Percentiles rank a stretch among this genome's conserved stretches.
phyloP scores from a whole-genome alignment of 495 filamentous ascomycete species.

The Melanomma pulvis-pyrius region DNA sequence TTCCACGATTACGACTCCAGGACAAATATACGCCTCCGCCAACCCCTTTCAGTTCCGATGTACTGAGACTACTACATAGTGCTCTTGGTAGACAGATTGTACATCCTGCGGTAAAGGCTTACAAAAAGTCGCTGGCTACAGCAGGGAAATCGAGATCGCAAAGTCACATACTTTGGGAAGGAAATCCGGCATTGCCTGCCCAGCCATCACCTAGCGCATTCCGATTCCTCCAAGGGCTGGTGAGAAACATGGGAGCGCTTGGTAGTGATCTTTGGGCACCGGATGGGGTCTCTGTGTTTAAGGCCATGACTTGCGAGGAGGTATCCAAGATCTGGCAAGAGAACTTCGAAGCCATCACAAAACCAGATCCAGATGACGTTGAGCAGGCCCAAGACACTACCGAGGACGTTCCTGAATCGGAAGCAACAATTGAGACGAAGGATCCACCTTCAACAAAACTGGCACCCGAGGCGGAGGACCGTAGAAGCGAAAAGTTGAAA shows the following conservation, averaged over 20 bases:
- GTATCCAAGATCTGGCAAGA: constrained; percentile 10
- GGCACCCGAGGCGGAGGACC: constrained; percentile 1
- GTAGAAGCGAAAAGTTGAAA: constrained; percentile 47
- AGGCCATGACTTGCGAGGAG: constrained; percentile 51
- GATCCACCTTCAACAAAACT: not conserved
- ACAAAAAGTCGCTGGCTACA: constrained; percentile 2
- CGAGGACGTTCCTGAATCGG: constrained; percentile 7
- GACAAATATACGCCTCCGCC: constrained; percentile 15
- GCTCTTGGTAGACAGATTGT: constrained; percentile 20
- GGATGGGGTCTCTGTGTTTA: constrained; percentile 65
- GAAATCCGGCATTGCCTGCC: constrained; percentile 71
- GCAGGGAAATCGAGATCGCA: not conserved
- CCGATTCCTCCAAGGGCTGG: constrained; percentile 68
- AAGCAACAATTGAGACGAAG: not conserved
- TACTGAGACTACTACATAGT: constrained; percentile 34
- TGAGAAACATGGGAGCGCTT: constrained; percentile 64
- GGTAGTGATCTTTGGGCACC: constrained; percentile 86
- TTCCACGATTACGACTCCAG: constrained; percentile 52
- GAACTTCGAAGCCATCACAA: not conserved
- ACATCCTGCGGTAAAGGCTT: constrained; percentile 8
- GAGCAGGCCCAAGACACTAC: not conserved
- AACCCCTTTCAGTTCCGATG: constrained; percentile 15
- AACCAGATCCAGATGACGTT: not conserved
- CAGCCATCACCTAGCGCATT: constrained; percentile 80
- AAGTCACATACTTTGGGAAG: constrained; percentile 69